A percentile compares a stretch with the other conserved stretches of the same genome.
Conservation (phyloP, 441 rosid species). For the Populus hybrid region DNA sequence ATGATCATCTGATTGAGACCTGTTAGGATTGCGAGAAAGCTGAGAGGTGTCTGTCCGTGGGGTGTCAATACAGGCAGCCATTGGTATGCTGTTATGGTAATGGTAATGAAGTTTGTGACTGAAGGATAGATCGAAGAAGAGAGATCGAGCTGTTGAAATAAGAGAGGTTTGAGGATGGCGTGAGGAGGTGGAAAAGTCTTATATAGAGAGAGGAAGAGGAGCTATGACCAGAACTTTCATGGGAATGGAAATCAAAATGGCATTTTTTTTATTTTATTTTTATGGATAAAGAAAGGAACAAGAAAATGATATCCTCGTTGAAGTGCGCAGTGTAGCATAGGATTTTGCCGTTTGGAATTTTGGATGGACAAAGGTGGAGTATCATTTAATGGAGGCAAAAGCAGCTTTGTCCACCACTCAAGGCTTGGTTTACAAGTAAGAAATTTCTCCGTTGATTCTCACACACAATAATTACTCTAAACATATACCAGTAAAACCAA, state of each 20-base stretch:
- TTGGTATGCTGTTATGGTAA: conserved; percentile 10
- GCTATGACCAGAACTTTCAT: conserved; percentile 39
- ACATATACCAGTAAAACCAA: no score
- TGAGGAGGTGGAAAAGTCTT: conserved; percentile 17
- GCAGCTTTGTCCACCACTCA: neutral
- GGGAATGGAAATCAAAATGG: conserved; percentile 30
- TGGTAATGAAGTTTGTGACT: neutral
- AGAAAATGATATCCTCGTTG: neutral
- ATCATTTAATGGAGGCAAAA: neutral
- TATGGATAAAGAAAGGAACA: neutral
- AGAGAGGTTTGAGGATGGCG: conserved; percentile 16
- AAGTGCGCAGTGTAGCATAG: no score
- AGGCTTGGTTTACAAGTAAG: neutral
- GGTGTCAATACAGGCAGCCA: conserved; percentile 65
- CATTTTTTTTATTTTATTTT: neutral
- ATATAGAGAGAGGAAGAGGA: conserved; percentile 34
- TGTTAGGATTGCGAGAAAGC: conserved; percentile 42
- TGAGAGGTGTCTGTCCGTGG: conserved; percentile 32
- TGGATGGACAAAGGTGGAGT: no score
- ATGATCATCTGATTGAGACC: conserved; percentile 34
- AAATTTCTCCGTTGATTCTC: neutral
- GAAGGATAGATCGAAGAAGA: conserved; percentile 20
- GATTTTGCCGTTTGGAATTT: neutral
- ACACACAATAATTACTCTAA: neutral
- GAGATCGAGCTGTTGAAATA: neutral